Percentiles rank a stretch among this genome's conserved stretches.
These are phyloP conservation scores for Fusarium ramigenum DNA, from an alignment of 2,329 filamentous ascomycete species.

Conservation along the genomic window DNA sequence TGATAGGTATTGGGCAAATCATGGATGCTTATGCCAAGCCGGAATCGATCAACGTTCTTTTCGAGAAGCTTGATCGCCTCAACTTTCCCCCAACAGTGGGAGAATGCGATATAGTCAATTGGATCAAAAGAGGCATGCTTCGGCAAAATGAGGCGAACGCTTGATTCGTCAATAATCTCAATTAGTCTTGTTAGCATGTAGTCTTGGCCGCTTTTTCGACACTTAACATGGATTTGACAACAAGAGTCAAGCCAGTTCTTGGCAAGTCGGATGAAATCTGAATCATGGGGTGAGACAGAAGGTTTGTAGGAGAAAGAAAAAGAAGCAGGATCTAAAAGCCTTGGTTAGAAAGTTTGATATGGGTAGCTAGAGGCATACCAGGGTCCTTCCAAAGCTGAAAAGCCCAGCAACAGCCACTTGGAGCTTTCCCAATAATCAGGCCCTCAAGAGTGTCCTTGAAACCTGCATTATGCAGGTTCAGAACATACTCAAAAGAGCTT, in stretches of 20 bases:
- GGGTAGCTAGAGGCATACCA: not conserved
- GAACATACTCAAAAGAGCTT: not conserved
- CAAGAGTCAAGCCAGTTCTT: not conserved
- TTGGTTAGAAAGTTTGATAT: not conserved
- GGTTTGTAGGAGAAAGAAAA: not conserved
- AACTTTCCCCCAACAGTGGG: not conserved
- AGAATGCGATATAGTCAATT: not conserved
- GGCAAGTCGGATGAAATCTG: not conserved
- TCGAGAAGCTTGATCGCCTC: not conserved
- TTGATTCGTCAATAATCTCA: not conserved
- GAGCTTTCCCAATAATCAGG: not conserved
- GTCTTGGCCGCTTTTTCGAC: rapidly evolving
- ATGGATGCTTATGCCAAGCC: not conserved
- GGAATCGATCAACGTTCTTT: not conserved
- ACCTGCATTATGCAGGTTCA: not conserved
- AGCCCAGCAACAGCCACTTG: not conserved
- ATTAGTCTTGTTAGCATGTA: not conserved
- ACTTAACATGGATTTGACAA: not conserved
- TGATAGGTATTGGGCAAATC: not conserved
- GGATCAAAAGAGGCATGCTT: rapidly evolving
- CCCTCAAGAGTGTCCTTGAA: not conserved
- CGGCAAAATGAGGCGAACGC: not conserved
- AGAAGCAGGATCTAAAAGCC: not conserved
- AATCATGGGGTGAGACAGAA: rapidly evolving
- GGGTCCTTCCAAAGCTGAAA: not conserved